Base-by-base conservation (phyloP, 306 rosid genomes). In the Prosopis cineraria region DNA sequence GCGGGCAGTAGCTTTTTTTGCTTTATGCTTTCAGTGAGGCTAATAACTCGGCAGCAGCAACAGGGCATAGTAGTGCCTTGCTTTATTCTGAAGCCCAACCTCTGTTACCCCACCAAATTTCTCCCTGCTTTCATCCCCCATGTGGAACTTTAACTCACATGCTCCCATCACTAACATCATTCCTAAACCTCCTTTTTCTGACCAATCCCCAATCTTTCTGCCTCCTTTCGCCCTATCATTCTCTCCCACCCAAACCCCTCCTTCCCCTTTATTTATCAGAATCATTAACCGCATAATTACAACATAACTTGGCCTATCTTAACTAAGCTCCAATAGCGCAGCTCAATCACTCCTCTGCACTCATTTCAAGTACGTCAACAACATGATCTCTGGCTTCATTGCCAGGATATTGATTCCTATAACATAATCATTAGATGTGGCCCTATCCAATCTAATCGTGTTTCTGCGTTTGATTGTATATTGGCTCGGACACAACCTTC, bases 101-200 rank as follows among this genome's bases (percentile, higher is more conserved):
- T 75, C 63, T 70, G 33, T 55, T 68, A 14, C 83, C 81, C 88
- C 65, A 74, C 84, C 43, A 55, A 29, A 48, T 41, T 59, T 36
- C 22, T 13, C 72, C 36, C 12, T 63, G 68, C 74, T 79, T 73
- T 73, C 53, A 37, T 52, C 8, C 66, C 53, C 77, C 53, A 44
- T 74, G 70, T 80, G 89, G 83, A 72, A 71, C 83, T 86, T 69
- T 76, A 44, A 80, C 55, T 86, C 89, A 80, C 89, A 82, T 80
- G 87, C 84, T 59, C 78, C 75, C 78, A 62, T 73, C 83, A 44
- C 82, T 79, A 73, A 82, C 84, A 85, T 79, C 78, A 85, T 82
- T 86, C 84, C 72, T 79, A 76, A 79, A 75, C 80, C 80, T 66
- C 25, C 62, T 67, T 82, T 74, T 78, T 74, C 73, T 44, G 55